A percentile compares a stretch with the other conserved stretches of the same genome.
These are phyloP conservation scores for Oleoguttula mirabilis DNA, from an alignment of 495 filamentous ascomycete species.

Conservation along the genomic window DNA sequence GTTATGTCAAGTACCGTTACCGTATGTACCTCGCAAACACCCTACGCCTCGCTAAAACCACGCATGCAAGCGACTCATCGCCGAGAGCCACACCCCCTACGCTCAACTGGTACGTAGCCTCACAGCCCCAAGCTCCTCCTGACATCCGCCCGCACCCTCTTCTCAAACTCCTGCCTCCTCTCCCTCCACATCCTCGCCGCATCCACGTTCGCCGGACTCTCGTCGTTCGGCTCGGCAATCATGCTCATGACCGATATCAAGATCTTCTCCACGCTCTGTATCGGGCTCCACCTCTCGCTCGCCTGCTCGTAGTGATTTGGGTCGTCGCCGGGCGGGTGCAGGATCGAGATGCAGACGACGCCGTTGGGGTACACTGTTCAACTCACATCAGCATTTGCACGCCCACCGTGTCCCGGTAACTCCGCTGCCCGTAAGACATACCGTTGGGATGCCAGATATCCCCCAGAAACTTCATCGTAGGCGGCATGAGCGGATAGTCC, in stretches of 20 bases:
- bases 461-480: conserved; percentile 84
- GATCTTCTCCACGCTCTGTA: conserved; percentile 97
- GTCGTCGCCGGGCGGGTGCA: conserved; percentile 96
- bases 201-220: conserved; percentile 95
- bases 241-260: conserved; percentile 97
- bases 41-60: too few relatives aligned
- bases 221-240: conserved; percentile 96
- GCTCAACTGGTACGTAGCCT: too few relatives aligned
- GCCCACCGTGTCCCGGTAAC: background rate
- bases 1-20: too few relatives aligned
- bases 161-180: conserved; percentile 69
- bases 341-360: conserved; percentile 91
- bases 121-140: conserved; percentile 47
- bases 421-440: conserved; percentile 29
- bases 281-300: conserved; percentile 87
- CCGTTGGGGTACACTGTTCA: conserved; percentile 75
- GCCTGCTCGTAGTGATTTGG: conserved; percentile 98
- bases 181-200: conserved; percentile 99
- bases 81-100: too few relatives aligned
- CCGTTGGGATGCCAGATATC: conserved; percentile 97
- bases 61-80: too few relatives aligned
- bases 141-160: conserved; percentile 70
- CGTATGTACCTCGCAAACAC: too few relatives aligned
- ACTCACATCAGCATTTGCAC: conserved; percentile 1
- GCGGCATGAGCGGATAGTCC: conserved; percentile 88